Evolutionary conservation across 495 filamentous ascomycete genomes (phyloP), one percentile per base, ranked within the genome.

Genomic region (Talaromyces thailandensis): DNA sequence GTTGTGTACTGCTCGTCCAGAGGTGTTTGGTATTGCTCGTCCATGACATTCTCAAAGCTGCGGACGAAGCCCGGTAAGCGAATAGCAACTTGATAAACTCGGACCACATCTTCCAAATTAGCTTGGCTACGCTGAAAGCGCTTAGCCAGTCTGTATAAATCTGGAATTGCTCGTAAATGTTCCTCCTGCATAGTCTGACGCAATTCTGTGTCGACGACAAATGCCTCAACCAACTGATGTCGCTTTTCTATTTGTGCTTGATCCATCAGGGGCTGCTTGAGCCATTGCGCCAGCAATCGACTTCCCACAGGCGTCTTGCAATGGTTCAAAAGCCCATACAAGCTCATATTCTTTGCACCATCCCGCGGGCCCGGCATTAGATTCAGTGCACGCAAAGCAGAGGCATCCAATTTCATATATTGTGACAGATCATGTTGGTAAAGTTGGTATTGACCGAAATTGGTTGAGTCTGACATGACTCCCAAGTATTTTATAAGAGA

Each of bases 121-220:
- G 94, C 94, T 70, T 90, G 81, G 65, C 89, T 91, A 55, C 90
- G 85, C 70, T 98, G 93, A 69, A 98, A 98, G 52, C 92, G 89
- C 75, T 98, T 98, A 5, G 93, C 86, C 23, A 99, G 81, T 16
- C 95, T 84, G 73, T 97, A 97, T 0, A 99, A 79, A 73, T 99
- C 94, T 9, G 94, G 95, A 29, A 99, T 93, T 0, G 91, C 91
- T 32, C 91, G 86, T 31, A 99, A 79, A 69, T 99, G 94, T 67
- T 96, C 92, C 72, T 99, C 94, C 75, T 99, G 94, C 88, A 99
- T 95, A 0, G 88, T 96, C 76, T 98, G 94, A 14, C 95, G 83
- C 29, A 99, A 80, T 70, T 96, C 93, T 0, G 94, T 99, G 67
- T 97, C 92, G 61, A 87, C 86, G 18, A 93, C 88, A 73, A 99